phyloP scores from a whole-genome alignment of 805 yeast genomes.

The Clavispora carvajalis region DNA sequence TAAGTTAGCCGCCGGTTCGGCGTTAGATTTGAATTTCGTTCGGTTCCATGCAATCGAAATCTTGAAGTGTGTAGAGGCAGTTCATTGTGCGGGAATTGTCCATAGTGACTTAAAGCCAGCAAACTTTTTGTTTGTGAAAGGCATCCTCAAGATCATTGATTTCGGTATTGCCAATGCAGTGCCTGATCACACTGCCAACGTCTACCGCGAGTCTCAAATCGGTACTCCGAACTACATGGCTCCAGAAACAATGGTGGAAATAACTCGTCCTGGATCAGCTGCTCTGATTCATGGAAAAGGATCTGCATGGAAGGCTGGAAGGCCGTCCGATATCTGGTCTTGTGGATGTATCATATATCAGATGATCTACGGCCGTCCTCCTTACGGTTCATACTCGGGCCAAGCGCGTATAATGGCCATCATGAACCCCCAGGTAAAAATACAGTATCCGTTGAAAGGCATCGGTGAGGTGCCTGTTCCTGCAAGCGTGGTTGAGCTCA shows the following conservation, averaged over 20 bases:
- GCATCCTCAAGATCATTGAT: constrained; percentile 82
- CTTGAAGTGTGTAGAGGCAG: constrained; percentile 76
- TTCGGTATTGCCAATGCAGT: constrained; percentile 95
- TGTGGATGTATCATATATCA: constrained; percentile 95
- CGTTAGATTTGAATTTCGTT: constrained; percentile 67
- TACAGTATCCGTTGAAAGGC: constrained; percentile 60
- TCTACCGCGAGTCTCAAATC: constrained; percentile 83
- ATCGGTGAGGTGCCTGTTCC: constrained; percentile 63
- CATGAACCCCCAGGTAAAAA: constrained; percentile 74
- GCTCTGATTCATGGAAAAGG: constrained; percentile 8
- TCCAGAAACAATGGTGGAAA: constrained; percentile 84
- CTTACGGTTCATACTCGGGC: constrained; percentile 76
- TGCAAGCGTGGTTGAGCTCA: constrained; percentile 59
- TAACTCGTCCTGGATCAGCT: constrained; percentile 19
- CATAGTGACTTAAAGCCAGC: constrained; percentile 75
- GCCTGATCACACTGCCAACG: constrained; percentile 85
- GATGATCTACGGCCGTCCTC: constrained; percentile 91
- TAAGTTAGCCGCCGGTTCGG: constrained; percentile 38
- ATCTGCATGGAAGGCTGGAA: constrained; percentile 71
- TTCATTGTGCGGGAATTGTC: constrained; percentile 82
- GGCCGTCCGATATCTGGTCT: constrained; percentile 96
- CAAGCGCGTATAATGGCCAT: constrained; percentile 77
- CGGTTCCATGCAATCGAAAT: constrained; percentile 75
- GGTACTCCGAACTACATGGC: constrained; percentile 99
- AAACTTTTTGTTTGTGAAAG: constrained; percentile 71